Evolutionary conservation across 352 stramenopile genomes (phyloP), one percentile per base, ranked within the genome.

Genomic region (Phytophthora colocasiae): DNA sequence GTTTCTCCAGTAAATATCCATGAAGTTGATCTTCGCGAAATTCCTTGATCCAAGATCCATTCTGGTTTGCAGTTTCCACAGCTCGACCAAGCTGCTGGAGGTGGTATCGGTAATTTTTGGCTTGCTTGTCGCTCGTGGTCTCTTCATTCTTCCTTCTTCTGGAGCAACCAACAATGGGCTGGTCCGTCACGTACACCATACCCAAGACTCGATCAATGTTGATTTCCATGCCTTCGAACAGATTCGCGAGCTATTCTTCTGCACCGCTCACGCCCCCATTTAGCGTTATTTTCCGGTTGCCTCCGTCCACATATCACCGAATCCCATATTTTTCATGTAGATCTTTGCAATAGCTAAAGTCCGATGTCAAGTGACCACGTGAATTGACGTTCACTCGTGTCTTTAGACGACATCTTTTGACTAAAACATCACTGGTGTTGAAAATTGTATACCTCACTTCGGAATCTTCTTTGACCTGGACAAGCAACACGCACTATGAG

Each of bases 401-500:
- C 22, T 22, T 22, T 22, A 22, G 22, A 34, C 29, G 22, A 34
- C 29, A 29, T 17, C 56, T 14, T 54, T 48, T 49, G 58, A 66
- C 40, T 17, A 65, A 45, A 44, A 4, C 0, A 34, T 34, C 10
- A 11, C 10, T 40, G 34, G 10, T n/a, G 12, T 41, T n/a, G 12
- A 34, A 34, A 34, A 34, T 36, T 39, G 24, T 7, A 15, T 14
- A 15, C 15, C 15, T 70, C 60, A 70, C 41, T 74, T 58, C 14
- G 26, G 4, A 56, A 60, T 63, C 29, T 46, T n/a, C 34, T 22
- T 19, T 17, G 19, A 5, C 1, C 11, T 24, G 34, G n/a, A n/a
- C 40, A 41, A 27, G 8, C 34, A 44, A 36, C 5, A 31, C 4
- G 4, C 27, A 31, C 4, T 8, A 73, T 74, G 69, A 74, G 45